phyloP scores from a whole-genome alignment of 495 filamentous ascomycete species.

The Barbatosphaeria neglecta region DNA sequence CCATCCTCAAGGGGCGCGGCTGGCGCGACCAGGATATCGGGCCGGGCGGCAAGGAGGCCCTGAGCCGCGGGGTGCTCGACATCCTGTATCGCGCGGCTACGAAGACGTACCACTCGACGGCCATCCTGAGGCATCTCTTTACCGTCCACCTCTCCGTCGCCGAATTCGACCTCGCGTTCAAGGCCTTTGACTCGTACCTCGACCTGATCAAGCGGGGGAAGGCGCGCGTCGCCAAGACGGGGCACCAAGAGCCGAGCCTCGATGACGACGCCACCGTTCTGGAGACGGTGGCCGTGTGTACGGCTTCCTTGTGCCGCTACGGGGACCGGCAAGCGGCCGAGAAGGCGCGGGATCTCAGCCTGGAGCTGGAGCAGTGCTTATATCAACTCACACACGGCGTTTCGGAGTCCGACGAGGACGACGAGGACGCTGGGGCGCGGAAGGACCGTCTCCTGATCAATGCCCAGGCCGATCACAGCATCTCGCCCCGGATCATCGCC shows the following conservation, averaged over 20 bases:
- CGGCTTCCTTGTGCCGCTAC: constrained; percentile 71
- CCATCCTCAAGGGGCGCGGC: constrained; percentile 55
- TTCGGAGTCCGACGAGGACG: constrained; percentile 7
- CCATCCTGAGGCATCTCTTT: constrained; percentile 77
- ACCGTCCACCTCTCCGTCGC: constrained; percentile 73
- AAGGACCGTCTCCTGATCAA: constrained; percentile 16
- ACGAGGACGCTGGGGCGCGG: constrained; percentile 16
- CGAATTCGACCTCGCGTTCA: constrained; percentile 78
- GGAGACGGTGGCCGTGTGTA: constrained; percentile 62
- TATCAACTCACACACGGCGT: constrained; percentile 18
- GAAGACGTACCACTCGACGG: constrained; percentile 87
- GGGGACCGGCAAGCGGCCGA: constrained; percentile 62
- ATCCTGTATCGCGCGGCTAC: constrained; percentile 78
- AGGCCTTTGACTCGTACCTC: constrained; percentile 79
- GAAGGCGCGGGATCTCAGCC: constrained; percentile 57
- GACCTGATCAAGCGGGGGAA: constrained; percentile 74
- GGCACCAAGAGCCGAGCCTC: constrained; percentile 55
- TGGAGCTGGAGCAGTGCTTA: constrained; percentile 53
- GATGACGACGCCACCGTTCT: constrained; percentile 68
- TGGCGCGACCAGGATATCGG: constrained; percentile 73
- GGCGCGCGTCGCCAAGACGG: constrained; percentile 65
- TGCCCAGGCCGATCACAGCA: constrained; percentile 10
- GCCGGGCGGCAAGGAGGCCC: constrained; percentile 58
- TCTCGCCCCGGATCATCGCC: constrained; percentile 47
- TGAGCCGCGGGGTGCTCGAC: constrained; percentile 65